A percentile compares a stretch with the other conserved stretches of the same genome.
Conservation (phyloP, 805 yeast genomes). For the Yarrowia hollandica region DNA sequence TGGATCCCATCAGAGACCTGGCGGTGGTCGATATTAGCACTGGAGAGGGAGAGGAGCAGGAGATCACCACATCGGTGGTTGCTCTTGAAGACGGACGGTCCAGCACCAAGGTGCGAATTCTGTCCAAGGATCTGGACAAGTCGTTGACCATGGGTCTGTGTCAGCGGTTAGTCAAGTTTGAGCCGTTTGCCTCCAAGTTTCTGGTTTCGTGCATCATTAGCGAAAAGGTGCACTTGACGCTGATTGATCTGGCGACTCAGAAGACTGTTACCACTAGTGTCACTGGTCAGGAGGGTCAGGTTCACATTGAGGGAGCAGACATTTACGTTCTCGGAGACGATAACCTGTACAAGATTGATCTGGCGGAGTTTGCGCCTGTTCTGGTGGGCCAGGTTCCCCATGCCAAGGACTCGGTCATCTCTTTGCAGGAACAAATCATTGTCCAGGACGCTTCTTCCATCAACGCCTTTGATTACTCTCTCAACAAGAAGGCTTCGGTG, state of each 20-base stretch:
- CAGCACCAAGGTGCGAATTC: slow-evolving; percentile 3
- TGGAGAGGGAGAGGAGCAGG: background rate
- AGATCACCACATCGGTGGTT: background rate
- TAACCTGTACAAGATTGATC: slow-evolving; percentile 25
- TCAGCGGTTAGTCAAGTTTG: slow-evolving; percentile 11
- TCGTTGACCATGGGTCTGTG: slow-evolving; percentile 15
- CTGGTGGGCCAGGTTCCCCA: background rate
- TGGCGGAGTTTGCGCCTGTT: slow-evolving; percentile 16
- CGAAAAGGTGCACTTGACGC: slow-evolving; percentile 17
- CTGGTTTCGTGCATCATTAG: slow-evolving; percentile 17
- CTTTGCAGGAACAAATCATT: background rate
- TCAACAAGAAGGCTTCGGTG: background rate
- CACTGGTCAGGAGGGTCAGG: slow-evolving; percentile 20
- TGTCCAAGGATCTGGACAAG: slow-evolving; percentile 2
- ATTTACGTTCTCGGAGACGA: slow-evolving; percentile 23
- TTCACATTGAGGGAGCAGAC: background rate
- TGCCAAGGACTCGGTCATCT: background rate
- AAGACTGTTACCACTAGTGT: slow-evolving; percentile 22
- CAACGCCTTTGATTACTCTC: background rate
- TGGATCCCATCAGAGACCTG: slow-evolving; percentile 17
- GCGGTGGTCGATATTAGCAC: background rate
- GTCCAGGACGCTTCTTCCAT: slow-evolving; percentile 11
- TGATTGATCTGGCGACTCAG: slow-evolving; percentile 4
- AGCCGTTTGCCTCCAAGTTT: slow-evolving; percentile 22
- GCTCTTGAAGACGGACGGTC: slow-evolving; percentile 27